Base-by-base conservation (phyloP, 768 basidiomycete species). In the Amanita rubescens region DNA sequence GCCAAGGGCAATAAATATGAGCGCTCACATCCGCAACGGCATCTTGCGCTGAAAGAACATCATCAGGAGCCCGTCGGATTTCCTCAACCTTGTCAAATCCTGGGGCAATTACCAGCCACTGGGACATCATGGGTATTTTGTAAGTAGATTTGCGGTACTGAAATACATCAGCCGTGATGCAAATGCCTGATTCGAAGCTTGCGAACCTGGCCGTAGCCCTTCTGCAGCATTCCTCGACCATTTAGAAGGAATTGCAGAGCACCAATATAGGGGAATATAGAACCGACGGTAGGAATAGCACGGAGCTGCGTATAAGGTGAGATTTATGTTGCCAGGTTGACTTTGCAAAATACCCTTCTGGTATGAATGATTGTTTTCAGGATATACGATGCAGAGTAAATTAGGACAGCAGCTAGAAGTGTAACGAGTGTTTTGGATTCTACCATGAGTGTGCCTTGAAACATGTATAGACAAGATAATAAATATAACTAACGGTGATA, bases 21-120 rank as follows among this genome's bases (percentile, higher is more conserved):
- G 22, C 33, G 3, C 1, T 19, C 39, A 55, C 55, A 34, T 48
- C 73, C 44, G 63, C 57, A 37, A 71, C 65, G 3, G 71, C 71
- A 17, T 71, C 68, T 53, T 60, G 55, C 47, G 73, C 67, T 24
- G 76, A 78, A 3, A 79, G 63, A 25, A 68, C 67, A 15, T 75
- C 67, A 42, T 78, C 77, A 5, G 72, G 67, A 17, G 73, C 72
- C 54, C 64, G 72, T 42, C 73, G 70, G 24, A 81, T 58, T 42
- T 79, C 75, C 3, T 78, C 75, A 15, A 77, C 63, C 30, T 69
- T 64, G 22, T 64, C 55, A 0, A 64, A 63, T 1, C 75, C 72
- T 7, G 71, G 68, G 24, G 74, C 63, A 9, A 80, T 60, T 17
- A 79, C 67, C 12, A 72, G 53, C 79, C 79, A 81, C 46, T 69